Percentiles rank a stretch among this genome's conserved stretches.
Evolutionary conservation across 2,329 filamentous ascomycete genomes (phyloP).

Genomic region (Colletotrichum brevisporum): DNA sequence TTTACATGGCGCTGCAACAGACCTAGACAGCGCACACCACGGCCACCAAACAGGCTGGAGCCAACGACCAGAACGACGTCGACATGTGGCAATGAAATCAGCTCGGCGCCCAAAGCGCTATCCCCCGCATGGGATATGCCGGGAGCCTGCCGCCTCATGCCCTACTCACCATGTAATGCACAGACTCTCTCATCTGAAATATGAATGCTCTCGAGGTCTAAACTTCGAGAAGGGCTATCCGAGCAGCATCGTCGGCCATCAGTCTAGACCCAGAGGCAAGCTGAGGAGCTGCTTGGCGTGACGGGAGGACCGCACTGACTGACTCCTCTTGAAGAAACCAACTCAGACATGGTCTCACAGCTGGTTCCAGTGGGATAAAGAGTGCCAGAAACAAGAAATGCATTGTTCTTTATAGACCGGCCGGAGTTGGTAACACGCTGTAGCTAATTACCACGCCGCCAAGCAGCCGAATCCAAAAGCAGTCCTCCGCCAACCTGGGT

Average conservation of each 20-base stretch:
- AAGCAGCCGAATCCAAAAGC: not conserved
- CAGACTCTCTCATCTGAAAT: slow-evolving; percentile 11
- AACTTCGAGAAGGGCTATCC: not conserved
- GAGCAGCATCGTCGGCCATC: too few species aligned
- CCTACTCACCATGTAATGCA: not conserved
- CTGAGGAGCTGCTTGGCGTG: not conserved
- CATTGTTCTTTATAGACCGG: slow-evolving; percentile 8
- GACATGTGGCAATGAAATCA: slow-evolving; percentile 11
- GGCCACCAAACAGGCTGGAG: not conserved
- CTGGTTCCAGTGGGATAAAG: not conserved
- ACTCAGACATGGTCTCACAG: slow-evolving; percentile 11
- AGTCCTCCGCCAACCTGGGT: slow-evolving; percentile 22
- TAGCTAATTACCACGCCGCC: not conserved
- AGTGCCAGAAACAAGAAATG: not conserved
- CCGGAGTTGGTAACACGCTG: not conserved
- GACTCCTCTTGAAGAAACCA: not conserved
- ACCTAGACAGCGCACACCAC: not conserved
- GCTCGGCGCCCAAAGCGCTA: slow-evolving; percentile 16
- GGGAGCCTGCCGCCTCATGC: slow-evolving; percentile 11
- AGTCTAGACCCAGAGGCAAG: not conserved
- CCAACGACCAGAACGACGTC: not conserved
- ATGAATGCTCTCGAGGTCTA: not conserved
- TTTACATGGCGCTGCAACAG: not conserved
- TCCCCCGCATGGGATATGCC: not conserved
- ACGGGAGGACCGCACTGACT: not conserved